Evolutionary conservation across 257 asterid species (phyloP), one percentile per base, ranked within the genome.

Genomic region (Avicennia marina): DNA sequence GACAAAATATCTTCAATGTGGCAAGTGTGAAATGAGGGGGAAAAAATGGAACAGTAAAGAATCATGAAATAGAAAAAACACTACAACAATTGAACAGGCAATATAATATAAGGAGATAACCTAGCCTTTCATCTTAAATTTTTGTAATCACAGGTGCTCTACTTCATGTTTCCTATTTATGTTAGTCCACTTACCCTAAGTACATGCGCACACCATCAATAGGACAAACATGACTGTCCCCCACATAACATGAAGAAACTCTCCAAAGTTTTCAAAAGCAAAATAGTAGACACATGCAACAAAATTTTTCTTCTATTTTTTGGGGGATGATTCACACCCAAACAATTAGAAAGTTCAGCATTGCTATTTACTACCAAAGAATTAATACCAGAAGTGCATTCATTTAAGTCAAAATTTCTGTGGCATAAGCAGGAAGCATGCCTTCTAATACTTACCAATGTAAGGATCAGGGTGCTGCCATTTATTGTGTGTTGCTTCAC

Each of bases 391-490:
- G 53, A 36, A 39, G n/a, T 59, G 12, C 42, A 41, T 40, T 8
- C 29, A 17, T 36, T 20, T 11, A 40, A 36, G 10, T 42, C 42
- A 31, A 7, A 19, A 19, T 7, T 47, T 33, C 47, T 50, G 34
- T 22, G 7, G 55, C 22, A 51, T 4, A 26, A 4, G 29, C 36
- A 62, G n/a, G 11, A 34, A 27, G 53, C 50, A 18, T 26, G 18
- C n/a, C 29, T 33, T 17, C 26, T 24, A 57, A 18, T 36, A 75
- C 84, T 64, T 71, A 90, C 98, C 98, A 46, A 85, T 62, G 71
- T 90, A 90, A 55, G 98, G 98, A 72, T 90, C 98, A 33, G 98
- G 98, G 56, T 90, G 98, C 76, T 93, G 67, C 87, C 87, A 90
- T 75, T 85, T 85, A 53, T 87, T 70, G 67, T 85, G 72, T 44